Base-by-base conservation (phyloP, 1,139 yeast genomes). In the Hyphopichia burtonii region DNA sequence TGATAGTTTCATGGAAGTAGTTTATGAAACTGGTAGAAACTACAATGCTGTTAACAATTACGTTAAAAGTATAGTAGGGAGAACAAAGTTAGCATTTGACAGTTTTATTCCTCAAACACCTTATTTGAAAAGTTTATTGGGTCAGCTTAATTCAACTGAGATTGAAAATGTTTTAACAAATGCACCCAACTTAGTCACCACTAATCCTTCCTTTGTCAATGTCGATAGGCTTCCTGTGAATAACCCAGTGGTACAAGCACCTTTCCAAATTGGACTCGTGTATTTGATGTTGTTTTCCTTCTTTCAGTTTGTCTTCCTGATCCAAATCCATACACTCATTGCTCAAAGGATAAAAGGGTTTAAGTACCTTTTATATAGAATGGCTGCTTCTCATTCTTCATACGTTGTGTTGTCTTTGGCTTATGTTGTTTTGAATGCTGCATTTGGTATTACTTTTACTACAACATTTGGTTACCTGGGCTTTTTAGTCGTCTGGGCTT, bases 401-500 rank as follows among this genome's bases (percentile, higher is more conserved):
- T 78, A 71, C 49, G 37, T 76, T 2, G 51, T 73, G 5, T 49
- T 78, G 22, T 65, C 78, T 1, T 55, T 78, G 30, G 67, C 72
- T 1, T 74, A 63, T 47, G 65, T 74, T 22, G 51, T 64, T 10
- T 56, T 75, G 46, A 73, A 71, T 45, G 59, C 67, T 11, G 80
- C 82, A 0, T 78, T 73, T 53, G 73, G 68, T 31, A 56, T 76
- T 41, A 47, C 54, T 9, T 58, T 56, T 46, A 45, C 44, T 22
- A 55, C 49, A 8, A 54, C 74, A 0, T 64, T 75, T 39, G 80
- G 82, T 39, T 48, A 54, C 11, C 68, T 74, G 44, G 82, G 82
- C 1, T 76, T 77, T 53, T 63, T 77, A 25, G 78, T 77, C 6
- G 53, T 63, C 38, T 78, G 82, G 82, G 55, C 66, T 53, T 52